Conservation (phyloP, 139 green algal species). For the Astrephomene gubernaculifera region DNA sequence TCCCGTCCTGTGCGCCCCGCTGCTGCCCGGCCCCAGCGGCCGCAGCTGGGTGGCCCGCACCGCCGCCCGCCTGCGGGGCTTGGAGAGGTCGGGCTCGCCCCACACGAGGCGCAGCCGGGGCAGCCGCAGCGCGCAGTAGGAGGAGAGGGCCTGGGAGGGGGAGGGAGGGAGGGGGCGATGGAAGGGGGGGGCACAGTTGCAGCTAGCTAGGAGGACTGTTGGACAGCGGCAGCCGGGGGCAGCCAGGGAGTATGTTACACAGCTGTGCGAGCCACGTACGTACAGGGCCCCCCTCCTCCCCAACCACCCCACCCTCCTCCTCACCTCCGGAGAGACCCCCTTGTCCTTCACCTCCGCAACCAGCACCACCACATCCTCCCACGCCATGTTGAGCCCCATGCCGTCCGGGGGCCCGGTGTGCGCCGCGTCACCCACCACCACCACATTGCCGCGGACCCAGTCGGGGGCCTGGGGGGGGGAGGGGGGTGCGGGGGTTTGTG, state of each 20-base stretch:
- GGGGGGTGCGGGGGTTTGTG: neutral
- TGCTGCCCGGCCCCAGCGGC: slow-evolving; percentile 15
- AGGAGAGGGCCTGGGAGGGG: neutral
- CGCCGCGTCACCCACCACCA: slow-evolving; percentile 3
- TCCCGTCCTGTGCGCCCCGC: neutral
- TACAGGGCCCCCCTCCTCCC: neutral
- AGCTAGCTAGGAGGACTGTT: too few relatives aligned
- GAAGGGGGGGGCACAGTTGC: neutral
- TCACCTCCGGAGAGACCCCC: neutral
- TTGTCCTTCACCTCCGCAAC: neutral
- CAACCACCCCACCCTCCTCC: neutral
- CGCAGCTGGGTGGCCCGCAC: neutral
- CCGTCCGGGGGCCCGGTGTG: slow-evolving; percentile 22
- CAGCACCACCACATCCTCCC: slow-evolving; percentile 23
- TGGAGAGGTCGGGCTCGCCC: neutral
- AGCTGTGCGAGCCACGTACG: too few relatives aligned
- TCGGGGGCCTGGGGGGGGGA: neutral
- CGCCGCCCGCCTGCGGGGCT: neutral
- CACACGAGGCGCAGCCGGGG: slow-evolving; percentile 4
- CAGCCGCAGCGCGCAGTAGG: neutral
- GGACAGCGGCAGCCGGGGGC: too few relatives aligned
- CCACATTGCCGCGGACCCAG: slow-evolving; percentile 32
- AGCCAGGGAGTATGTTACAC: too few relatives aligned
- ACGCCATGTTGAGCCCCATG: slow-evolving; percentile 33
- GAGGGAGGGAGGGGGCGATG: neutral